These are phyloP conservation scores for Blastomyces silverae DNA, from an alignment of 2,329 filamentous ascomycete genomes.

Conservation along the genomic window DNA sequence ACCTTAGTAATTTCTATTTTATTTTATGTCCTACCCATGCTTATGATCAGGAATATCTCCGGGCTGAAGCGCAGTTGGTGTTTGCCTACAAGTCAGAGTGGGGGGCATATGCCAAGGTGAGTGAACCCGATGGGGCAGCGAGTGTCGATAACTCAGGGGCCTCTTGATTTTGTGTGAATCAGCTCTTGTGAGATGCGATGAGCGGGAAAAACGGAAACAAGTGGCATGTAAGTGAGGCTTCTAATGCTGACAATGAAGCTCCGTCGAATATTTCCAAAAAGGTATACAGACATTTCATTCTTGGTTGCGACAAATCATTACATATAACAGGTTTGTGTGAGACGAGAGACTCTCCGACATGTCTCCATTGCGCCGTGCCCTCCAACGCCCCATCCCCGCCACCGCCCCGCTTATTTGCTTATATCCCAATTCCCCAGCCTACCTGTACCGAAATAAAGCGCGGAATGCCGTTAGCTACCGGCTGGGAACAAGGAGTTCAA, in stretches of 20 bases:
- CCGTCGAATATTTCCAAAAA: not conserved
- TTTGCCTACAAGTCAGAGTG: not conserved
- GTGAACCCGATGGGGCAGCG: not conserved
- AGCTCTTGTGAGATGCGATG: not conserved
- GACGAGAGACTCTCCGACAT: not conserved
- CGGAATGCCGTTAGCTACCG: not conserved
- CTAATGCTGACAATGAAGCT: not conserved
- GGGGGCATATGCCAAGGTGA: not conserved
- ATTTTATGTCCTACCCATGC: slow-evolving; percentile 6
- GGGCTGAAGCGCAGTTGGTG: not conserved
- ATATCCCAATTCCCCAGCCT: not conserved
- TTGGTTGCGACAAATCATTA: not conserved
- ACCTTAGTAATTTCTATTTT: not conserved
- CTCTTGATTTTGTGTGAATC: not conserved
- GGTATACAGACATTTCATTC: not conserved
- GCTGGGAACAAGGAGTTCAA: not conserved
- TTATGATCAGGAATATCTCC: not conserved
- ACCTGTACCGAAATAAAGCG: not conserved
- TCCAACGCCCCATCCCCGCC: not conserved
- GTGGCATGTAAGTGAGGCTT: not conserved
- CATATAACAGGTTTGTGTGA: not conserved
- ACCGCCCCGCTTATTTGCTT: not conserved
- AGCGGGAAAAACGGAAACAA: not conserved
- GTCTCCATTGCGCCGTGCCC: not conserved
- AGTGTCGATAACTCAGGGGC: not conserved